A percentile compares a stretch with the other conserved stretches of the same genome.
Conservation (phyloP, 805 yeast genomes). For the Hagleromyces aurorensis region DNA sequence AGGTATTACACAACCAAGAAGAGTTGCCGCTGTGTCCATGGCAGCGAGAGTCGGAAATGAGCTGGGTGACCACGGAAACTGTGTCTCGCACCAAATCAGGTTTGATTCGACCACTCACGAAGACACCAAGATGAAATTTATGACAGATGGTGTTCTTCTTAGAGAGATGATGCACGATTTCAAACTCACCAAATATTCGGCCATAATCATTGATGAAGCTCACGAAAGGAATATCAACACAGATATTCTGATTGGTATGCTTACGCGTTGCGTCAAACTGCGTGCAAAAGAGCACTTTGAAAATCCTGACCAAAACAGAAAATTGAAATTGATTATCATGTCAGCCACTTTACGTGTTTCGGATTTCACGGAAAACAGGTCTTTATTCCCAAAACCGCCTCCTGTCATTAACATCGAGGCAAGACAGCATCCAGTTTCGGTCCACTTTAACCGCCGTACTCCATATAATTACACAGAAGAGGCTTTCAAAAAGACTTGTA, state of each 20-base stretch:
- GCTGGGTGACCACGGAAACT: constrained; percentile 59
- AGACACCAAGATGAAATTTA: constrained; percentile 71
- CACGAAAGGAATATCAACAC: constrained; percentile 96
- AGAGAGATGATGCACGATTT: constrained; percentile 92
- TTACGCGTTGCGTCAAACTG: constrained; percentile 74
- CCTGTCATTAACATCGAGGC: constrained; percentile 88
- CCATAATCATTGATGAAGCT: constrained; percentile 90
- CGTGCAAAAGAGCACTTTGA: constrained; percentile 47
- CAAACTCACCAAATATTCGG: constrained; percentile 70
- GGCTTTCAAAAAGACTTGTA: constrained; percentile 74
- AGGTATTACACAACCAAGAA: constrained; percentile 91
- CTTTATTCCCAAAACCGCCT: constrained; percentile 64
- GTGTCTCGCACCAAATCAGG: constrained; percentile 76
- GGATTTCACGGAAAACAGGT: constrained; percentile 79
- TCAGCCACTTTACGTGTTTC: constrained; percentile 93
- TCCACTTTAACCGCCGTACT: constrained; percentile 82
- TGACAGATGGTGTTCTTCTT: constrained; percentile 91
- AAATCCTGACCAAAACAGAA: constrained; percentile 44
- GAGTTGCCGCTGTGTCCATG: constrained; percentile 93
- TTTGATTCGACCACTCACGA: constrained; percentile 62
- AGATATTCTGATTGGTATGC: constrained; percentile 90
- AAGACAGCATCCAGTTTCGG: constrained; percentile 87
- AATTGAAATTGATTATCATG: constrained; percentile 83
- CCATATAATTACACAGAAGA: constrained; percentile 75
- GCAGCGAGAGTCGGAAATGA: constrained; percentile 72